Evolutionary conservation across 768 basidiomycete species (phyloP).

Genomic region (Megacollybia marginata): DNA sequence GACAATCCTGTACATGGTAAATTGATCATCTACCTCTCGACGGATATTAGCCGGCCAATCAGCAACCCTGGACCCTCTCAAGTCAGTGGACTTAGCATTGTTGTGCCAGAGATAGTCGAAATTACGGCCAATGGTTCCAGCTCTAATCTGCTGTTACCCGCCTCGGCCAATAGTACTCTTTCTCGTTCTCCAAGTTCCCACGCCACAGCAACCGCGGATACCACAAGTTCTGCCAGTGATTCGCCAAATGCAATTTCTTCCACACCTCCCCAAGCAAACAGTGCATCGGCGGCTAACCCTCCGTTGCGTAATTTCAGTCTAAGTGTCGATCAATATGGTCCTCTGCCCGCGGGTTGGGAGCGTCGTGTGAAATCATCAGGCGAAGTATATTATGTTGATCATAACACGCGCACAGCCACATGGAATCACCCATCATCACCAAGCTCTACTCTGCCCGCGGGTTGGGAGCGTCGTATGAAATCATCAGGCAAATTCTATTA

Average conservation of each 20-base stretch:
- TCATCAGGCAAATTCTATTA: slow-evolving; percentile 95
- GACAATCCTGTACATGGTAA: slow-evolving; percentile 98
- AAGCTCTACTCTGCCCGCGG: slow-evolving; percentile 78
- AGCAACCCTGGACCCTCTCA: slow-evolving; percentile 78
- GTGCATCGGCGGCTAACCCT: slow-evolving; percentile 21
- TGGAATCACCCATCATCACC: slow-evolving; percentile 98
- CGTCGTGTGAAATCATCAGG: slow-evolving; percentile 94
- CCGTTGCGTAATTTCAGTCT: slow-evolving; percentile 87
- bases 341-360: slow-evolving; percentile 91
- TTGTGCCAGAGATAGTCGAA: slow-evolving; percentile 57
- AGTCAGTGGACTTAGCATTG: slow-evolving; percentile 48
- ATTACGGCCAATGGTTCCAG: slow-evolving; percentile 55
- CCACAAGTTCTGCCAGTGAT: slow-evolving; percentile 29
- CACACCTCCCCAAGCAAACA: slow-evolving; percentile 15
- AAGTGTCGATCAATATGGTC: slow-evolving; percentile 88
- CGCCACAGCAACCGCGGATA: slow-evolving; percentile 40
- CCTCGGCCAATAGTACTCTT: slow-evolving; percentile 32
- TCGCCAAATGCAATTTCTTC: slow-evolving; percentile 26
- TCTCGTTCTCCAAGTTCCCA: slow-evolving; percentile 67
- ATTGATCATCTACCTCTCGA: slow-evolving; percentile 92
- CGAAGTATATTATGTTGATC: slow-evolving; percentile 96
- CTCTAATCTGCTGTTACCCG: slow-evolving; percentile 37
- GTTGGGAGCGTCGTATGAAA: slow-evolving; percentile 97
- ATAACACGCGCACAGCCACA: slow-evolving; percentile 94
- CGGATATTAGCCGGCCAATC: slow-evolving; percentile 81